Evolutionary conservation across 2,329 filamentous ascomycete species (phyloP), one percentile per base, ranked within the genome.

Genomic region (Cadophora sp.): DNA sequence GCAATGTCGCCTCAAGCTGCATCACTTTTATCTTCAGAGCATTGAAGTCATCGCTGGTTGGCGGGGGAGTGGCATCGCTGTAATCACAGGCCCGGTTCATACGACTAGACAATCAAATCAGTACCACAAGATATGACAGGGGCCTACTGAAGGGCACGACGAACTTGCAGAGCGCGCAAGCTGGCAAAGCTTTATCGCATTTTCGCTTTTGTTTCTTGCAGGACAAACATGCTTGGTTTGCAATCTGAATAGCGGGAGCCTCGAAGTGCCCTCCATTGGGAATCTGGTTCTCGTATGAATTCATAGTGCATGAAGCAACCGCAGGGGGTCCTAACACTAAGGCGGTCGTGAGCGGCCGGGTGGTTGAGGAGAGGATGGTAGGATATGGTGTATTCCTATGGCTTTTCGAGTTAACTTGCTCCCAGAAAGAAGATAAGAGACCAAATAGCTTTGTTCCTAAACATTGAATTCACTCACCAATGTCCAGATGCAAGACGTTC

Each of bases 161-260:
- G n/a, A 24, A 58, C 22, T 71, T 71, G 73, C 84, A 86, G 4
- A 85, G 77, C 2, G 78, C 75, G 72, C 84, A 86, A 18, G 76
- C 73, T 16, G 84, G 84, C 1, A 85, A 70, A 4, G 70, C 72
- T 75, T 85, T 86, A 78, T 83, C 81, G 72, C 84, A 86, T 77
- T 80, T 83, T 51, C 84, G 78, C 76, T 86, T 86, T 73, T 85
- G 81, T 68, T 79, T 81, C 43, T 79, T 76, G 72, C 82, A 84
- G 36, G 80, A 76, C 51, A 77, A 68, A 70, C 81, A 83, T 65
- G 81, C 81, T 74, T 82, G 80, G 18, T 74, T 68, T 20, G 81
- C 80, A 3, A 58, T 13, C 33, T 58, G 55, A 5, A 58, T 33
- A 7, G 55, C 33, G 13, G 36, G 33, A 43, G 55, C n/a, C 5